These are phyloP conservation scores for Petunia hybrid DNA, from an alignment of 305 asterid genomes.

Conservation along the genomic window DNA sequence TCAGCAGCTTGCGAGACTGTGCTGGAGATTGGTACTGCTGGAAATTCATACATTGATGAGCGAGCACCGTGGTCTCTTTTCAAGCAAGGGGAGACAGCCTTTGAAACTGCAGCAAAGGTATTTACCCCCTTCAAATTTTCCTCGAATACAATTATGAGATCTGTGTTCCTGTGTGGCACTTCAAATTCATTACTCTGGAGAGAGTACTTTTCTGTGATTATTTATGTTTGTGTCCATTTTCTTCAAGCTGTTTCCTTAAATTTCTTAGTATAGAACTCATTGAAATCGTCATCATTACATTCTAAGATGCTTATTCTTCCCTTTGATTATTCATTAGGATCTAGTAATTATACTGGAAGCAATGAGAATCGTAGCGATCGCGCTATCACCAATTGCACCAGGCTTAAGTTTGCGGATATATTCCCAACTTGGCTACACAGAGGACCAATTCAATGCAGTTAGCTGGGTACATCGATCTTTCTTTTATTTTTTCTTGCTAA, in stretches of 20 bases:
- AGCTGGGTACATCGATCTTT: conserved; percentile 67
- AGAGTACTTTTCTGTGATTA: neutral
- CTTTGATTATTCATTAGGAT: conserved; percentile 57
- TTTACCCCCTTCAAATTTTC: neutral
- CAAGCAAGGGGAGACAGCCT: conserved; percentile 83
- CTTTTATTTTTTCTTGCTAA: conserved; percentile 36
- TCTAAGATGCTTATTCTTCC: neutral
- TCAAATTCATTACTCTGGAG: neutral
- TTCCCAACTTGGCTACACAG: conserved; percentile 86
- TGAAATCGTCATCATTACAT: neutral
- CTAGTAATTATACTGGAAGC: conserved; percentile 80
- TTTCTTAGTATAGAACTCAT: neutral
- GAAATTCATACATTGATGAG: conserved; percentile 78
- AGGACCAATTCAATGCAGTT: conserved; percentile 72
- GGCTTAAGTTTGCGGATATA: conserved; percentile 72
- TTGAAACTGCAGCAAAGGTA: conserved; percentile 93
- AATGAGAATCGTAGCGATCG: conserved; percentile 79
- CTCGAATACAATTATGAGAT: neutral
- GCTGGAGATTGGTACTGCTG: conserved; percentile 84
- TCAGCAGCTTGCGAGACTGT: conserved; percentile 94
- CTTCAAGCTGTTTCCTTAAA: neutral
- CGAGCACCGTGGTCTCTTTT: conserved; percentile 94
- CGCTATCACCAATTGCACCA: conserved; percentile 87
- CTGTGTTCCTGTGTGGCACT: neutral
- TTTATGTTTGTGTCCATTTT: neutral